Evolutionary conservation across 2,329 filamentous ascomycete species (phyloP), one percentile per base, ranked within the genome.

Genomic region (Aspergillus intermedius): DNA sequence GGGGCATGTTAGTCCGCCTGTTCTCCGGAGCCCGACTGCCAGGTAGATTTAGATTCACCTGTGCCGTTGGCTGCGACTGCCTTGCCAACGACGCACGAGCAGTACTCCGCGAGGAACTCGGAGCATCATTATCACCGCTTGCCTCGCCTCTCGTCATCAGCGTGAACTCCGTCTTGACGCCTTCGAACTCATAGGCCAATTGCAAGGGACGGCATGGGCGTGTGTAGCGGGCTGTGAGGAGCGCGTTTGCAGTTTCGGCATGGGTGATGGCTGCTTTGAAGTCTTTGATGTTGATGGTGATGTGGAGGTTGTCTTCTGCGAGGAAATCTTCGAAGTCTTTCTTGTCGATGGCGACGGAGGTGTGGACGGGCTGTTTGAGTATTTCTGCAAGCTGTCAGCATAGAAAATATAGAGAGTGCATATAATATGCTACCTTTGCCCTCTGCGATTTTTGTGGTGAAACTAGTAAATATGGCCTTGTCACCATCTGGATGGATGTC

Each of bases 181-280:
- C 81, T 42, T 75, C 72, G 46, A 73, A 72, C 34, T 75, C 72
- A 54, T 84, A 85, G 50, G 70, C 76, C 53, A 85, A 76, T 53
- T 84, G 81, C 53, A 84, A 61, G 3, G 82, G 82, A 25, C 79
- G 74, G 30, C 74, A 79, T 4, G 82, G 80, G 19, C 74, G 72
- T 2, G 81, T 83, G 58, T 83, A 84, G 47, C 72, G 74, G 30
- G 80, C 80, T 34, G 74, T 77, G 10, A 85, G 69, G 5, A 69
- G 71, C 2, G 74, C 73, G 56, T 77, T 76, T 28, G 81, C 67
- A 1, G 78, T 78, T 52, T 83, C 80, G 5, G 82, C 81, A 60
- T 85, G 81, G 1, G 75, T 69, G 21, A 84, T 78, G 22, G 83
- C 79, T 6, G 82, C 77, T 59, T 80, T 81, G 70, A 85, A 85